Base-by-base conservation (phyloP, 352 stramenopile species). In the Phytophthora capsici region DNA sequence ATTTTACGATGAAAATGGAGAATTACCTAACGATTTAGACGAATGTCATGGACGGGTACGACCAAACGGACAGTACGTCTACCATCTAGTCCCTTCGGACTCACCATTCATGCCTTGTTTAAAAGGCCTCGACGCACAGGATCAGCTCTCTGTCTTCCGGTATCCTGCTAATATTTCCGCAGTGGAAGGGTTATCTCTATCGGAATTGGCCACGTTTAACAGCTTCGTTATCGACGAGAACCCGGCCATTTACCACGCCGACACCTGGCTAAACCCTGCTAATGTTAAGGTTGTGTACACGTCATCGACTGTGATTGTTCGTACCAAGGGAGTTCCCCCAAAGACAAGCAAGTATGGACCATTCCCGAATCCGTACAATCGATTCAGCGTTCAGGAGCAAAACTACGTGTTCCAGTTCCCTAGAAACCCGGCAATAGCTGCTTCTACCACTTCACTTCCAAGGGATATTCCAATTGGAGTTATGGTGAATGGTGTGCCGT, bases 401-500 rank as follows among this genome's bases (percentile, higher is more conserved):
- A 71, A 91, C 64, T 89, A 93, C 43, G 69, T 84, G 2, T 93
- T 93, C 46, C 59, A 76, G 10, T 75, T 93, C 16, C 81, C 85
- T 12, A 68, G 82, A 2, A 65, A 82, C 25, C 82, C 85, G 2
- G 28, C 50, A 1, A n/a, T 65, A 4, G 64, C 55, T 6, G 7
- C 66, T 2, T 74, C 38, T 3, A 65, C 57, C 0, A 80, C 75
- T 0, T 19, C 66, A 4, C 57, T 91, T 6, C 73, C 78, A 12
- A 22, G 66, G 2, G 81, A 90, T 51, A 63, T 45, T 1, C 72
- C 78, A 0, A 71, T 93, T 10, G 85, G 82, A 1, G 80, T 93
- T 46, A 91, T 91, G 82, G 34, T 93, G 9, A 89, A 91, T 25
- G 85, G 85, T 8, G 68, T 91, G 0, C 85, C 85, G 1, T 88